Percentiles rank a stretch among this genome's conserved stretches.
Evolutionary conservation across 768 basidiomycete genomes (phyloP).

Genomic region (Lentinula boryana): DNA sequence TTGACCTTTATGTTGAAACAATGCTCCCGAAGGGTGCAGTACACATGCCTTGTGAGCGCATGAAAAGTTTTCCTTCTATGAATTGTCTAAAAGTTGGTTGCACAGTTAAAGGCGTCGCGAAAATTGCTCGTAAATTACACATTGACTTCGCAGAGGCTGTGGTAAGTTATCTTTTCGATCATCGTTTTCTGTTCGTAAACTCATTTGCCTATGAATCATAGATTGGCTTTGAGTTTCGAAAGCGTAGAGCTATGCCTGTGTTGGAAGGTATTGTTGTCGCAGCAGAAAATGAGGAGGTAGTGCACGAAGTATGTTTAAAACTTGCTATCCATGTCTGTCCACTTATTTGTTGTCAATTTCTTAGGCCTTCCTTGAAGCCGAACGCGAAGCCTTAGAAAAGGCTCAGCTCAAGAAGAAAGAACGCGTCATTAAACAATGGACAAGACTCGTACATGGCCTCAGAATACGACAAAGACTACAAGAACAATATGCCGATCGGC

Average conservation of each 20-base stretch:
- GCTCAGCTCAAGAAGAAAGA: constrained; percentile 72
- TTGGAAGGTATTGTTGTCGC: constrained; percentile 86
- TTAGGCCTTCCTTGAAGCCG: constrained; percentile 83
- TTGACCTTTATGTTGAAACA: constrained; percentile 90
- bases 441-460: constrained; percentile 79
- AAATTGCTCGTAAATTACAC: constrained; percentile 80
- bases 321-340: constrained; percentile 1
- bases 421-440: constrained; percentile 83
- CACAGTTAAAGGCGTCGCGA: constrained; percentile 79
- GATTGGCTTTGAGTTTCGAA: constrained; percentile 97
- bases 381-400: constrained; percentile 72
- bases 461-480: constrained; percentile 80
- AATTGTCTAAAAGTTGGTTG: neutral
- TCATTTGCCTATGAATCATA: constrained; percentile 21
- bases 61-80: constrained; percentile 6
- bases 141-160: constrained; percentile 95
- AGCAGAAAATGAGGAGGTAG: constrained; percentile 61
- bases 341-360: neutral
- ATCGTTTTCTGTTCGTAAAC: neutral
- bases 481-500: constrained; percentile 57
- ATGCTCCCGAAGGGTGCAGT: constrained; percentile 89
- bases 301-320: constrained; percentile 61
- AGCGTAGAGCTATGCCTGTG: constrained; percentile 81
- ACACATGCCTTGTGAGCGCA: constrained; percentile 82
- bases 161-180: constrained; percentile 43